Conservation (phyloP, 805 yeast genomes). For the Alloascoidea hylecoeti region DNA sequence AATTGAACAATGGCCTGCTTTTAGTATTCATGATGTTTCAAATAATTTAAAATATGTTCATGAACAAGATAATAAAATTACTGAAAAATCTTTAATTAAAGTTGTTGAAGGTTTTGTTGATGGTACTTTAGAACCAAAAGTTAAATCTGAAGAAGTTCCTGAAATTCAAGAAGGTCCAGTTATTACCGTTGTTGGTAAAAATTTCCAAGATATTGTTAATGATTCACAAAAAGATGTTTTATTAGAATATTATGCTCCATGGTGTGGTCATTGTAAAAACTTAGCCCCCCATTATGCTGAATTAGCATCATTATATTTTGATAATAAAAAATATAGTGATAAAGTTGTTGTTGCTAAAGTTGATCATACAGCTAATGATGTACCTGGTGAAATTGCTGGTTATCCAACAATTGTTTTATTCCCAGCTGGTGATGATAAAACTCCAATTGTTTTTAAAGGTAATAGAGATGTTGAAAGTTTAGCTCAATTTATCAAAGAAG, state of each 20-base stretch:
- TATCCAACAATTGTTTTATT: conserved; percentile 87
- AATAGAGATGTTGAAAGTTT: conserved; percentile 63
- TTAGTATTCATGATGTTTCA: conserved; percentile 67
- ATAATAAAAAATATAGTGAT: conserved; percentile 30
- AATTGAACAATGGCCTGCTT: conserved; percentile 77
- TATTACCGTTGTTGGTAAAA: conserved; percentile 68
- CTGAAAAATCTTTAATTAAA: conserved; percentile 36
- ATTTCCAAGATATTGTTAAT: conserved; percentile 55
- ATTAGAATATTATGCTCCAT: conserved; percentile 68
- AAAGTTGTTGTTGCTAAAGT: conserved; percentile 70
- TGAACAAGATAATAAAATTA: conserved; percentile 39
- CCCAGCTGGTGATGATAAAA: conserved; percentile 70
- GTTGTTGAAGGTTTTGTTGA: conserved; percentile 50
- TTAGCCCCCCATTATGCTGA: conserved; percentile 83
- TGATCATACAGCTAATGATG: conserved; percentile 86
- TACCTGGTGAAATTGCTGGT: conserved; percentile 68
- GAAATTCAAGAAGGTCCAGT: conserved; percentile 66
- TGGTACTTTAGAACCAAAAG: conserved; percentile 55
- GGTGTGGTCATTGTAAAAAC: conserved; percentile 96
- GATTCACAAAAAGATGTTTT: conserved; percentile 58
- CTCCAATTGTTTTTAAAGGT: conserved; percentile 54
- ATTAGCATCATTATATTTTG: conserved; percentile 54
- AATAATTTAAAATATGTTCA: conserved; percentile 67
- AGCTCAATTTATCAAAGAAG: conserved; percentile 53
- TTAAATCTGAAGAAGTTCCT: conserved; percentile 83